These are phyloP conservation scores for Neurospora tetraspora DNA, from an alignment of 495 filamentous ascomycete species.

Conservation along the genomic window DNA sequence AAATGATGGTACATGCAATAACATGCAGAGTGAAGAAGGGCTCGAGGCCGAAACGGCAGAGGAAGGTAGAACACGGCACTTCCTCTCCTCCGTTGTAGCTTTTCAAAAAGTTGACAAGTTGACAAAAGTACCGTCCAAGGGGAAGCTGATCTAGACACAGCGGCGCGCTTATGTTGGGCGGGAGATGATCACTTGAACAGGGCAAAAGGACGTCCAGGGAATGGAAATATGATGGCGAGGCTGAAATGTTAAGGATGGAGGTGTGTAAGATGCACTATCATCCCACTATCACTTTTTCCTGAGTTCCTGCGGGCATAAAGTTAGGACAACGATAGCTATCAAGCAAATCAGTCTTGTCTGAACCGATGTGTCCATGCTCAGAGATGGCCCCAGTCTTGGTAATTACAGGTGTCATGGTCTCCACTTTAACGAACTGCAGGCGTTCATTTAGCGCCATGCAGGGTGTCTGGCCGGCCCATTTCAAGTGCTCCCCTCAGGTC, in stretches of 20 bases:
- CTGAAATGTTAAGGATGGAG: background rate
- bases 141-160: background rate
- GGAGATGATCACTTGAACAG: background rate
- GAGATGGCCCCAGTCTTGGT: background rate
- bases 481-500: background rate
- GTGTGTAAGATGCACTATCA: background rate
- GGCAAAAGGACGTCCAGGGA: background rate
- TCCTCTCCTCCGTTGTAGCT: background rate
- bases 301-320: no score
- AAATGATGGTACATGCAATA: background rate
- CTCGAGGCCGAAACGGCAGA: background rate
- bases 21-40: background rate
- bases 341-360: background rate
- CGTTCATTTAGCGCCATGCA: background rate
- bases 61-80: background rate
- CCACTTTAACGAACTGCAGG: background rate
- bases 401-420: background rate
- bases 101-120: background rate
- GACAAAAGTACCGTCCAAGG: background rate
- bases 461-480: background rate
- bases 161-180: background rate
- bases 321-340: background rate
- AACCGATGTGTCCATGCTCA: no score
- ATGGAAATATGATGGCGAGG: background rate
- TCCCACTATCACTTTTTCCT: background rate